phyloP scores from a whole-genome alignment of 2,329 filamentous ascomycete species.

The Colletotrichum tropicale region DNA sequence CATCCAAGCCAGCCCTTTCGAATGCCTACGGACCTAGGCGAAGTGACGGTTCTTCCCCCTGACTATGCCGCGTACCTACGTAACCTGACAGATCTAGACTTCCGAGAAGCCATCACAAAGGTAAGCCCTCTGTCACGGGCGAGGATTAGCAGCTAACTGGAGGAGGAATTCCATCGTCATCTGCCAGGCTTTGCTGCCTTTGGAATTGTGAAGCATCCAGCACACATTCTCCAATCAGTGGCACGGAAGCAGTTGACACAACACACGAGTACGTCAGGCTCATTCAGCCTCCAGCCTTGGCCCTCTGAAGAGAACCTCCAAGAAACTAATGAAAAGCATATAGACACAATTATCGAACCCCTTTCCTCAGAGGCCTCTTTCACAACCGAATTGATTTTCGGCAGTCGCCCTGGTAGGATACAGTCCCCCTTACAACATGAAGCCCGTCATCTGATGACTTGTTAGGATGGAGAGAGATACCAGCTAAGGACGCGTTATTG shows the following conservation, averaged over 20 bases:
- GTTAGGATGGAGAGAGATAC: constrained; percentile 25
- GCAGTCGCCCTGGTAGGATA: not conserved
- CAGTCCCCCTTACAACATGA: rapidly evolving
- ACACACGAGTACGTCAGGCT: not conserved
- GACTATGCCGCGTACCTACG: not conserved
- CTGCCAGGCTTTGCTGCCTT: not conserved
- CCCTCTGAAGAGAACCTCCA: not conserved
- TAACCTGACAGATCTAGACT: not conserved
- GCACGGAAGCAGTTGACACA: not conserved
- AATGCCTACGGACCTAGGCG: not conserved
- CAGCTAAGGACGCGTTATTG: not conserved
- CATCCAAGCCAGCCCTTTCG: not conserved
- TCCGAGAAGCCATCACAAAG: not conserved
- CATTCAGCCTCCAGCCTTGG: not conserved
- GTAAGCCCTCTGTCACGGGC: not conserved
- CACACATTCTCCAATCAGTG: not conserved
- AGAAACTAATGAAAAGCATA: not conserved
- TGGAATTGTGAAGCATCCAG: not conserved
- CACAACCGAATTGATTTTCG: not conserved
- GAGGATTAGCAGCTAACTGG: not conserved
- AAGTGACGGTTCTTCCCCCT: not conserved
- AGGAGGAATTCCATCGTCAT: not conserved
- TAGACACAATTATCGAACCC: not conserved
- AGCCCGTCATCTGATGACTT: not conserved
- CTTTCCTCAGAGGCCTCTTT: not conserved